phyloP scores from a whole-genome alignment of 345 rosid genomes.

The Laguncularia racemosa region DNA sequence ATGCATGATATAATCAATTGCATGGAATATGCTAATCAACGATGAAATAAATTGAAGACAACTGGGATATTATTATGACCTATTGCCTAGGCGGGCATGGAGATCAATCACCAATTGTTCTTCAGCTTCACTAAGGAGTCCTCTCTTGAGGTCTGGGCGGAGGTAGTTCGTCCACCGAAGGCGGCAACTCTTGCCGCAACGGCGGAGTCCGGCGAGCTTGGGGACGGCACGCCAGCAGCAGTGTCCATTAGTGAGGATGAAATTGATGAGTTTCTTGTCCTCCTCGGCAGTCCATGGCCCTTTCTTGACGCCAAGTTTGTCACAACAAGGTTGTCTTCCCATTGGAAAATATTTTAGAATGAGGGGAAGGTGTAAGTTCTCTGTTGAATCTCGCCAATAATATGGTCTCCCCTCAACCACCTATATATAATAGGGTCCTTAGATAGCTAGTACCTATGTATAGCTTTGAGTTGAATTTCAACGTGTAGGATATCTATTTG shows the following conservation, averaged over 20 bases:
- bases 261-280: slow-evolving; percentile 69
- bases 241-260: slow-evolving; percentile 67
- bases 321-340: slow-evolving; percentile 83
- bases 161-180: slow-evolving; percentile 89
- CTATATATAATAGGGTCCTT: slow-evolving; percentile 13
- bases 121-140: slow-evolving; percentile 63
- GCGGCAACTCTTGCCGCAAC: slow-evolving; percentile 86
- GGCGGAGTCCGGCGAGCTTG: slow-evolving; percentile 75
- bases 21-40: neutral
- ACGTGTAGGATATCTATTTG: neutral
- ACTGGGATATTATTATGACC: slow-evolving; percentile 20
- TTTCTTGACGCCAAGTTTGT: slow-evolving; percentile 72
- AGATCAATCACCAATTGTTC: slow-evolving; percentile 75
- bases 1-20: neutral
- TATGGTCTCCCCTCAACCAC: slow-evolving; percentile 29
- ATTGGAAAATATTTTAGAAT: slow-evolving; percentile 8
- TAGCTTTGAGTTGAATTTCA: neutral
- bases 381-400: neutral
- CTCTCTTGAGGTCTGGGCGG: slow-evolving; percentile 86
- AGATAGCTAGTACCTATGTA: neutral
- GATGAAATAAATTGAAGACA: neutral
- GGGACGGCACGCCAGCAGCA: slow-evolving; percentile 88
- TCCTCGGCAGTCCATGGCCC: slow-evolving; percentile 91
- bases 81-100: slow-evolving; percentile 70
- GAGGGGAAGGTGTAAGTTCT: neutral